Evolutionary conservation across 1,284 basidiomycete genomes (phyloP).

Genomic region (Coniophora puteana): DNA sequence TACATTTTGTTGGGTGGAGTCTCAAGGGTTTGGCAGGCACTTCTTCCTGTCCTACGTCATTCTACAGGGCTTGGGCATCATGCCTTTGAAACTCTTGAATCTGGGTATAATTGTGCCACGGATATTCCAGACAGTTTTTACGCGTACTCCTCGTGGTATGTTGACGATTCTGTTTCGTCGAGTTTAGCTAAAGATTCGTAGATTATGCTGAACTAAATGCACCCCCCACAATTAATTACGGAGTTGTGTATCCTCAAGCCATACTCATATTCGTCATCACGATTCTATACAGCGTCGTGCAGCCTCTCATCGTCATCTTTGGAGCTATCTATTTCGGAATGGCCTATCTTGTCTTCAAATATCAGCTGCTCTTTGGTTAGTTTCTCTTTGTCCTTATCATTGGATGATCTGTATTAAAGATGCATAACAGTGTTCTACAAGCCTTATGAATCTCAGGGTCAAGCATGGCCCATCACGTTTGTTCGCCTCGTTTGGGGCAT

Average conservation of each 20-base stretch:
- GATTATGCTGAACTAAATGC: conserved; percentile 97
- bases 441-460: conserved; percentile 89
- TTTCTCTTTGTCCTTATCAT: conserved; percentile 2
- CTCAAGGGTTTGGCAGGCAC: conserved; percentile 47
- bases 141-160: conserved; percentile 83
- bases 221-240: conserved; percentile 95
- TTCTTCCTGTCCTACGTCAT: conserved; percentile 97
- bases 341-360: conserved; percentile 95
- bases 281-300: conserved; percentile 91
- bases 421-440: conserved; percentile 77
- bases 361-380: conserved; percentile 91
- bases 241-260: conserved; percentile 89
- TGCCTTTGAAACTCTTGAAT: conserved; percentile 93
- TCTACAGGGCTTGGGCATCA: conserved; percentile 88
- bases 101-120: conserved; percentile 81
- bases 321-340: conserved; percentile 94
- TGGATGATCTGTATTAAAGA: conserved; percentile 2
- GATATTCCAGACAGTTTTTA: conserved; percentile 69
- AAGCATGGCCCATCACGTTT: conserved; percentile 94
- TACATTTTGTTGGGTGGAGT: conserved; percentile 5
- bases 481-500: conserved; percentile 86
- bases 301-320: conserved; percentile 92
- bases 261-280: conserved; percentile 95
- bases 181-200: conserved; percentile 22
- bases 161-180: conserved; percentile 4